Conservation (phyloP, 2,329 filamentous ascomycete genomes). For the Aspergillus ruber region DNA sequence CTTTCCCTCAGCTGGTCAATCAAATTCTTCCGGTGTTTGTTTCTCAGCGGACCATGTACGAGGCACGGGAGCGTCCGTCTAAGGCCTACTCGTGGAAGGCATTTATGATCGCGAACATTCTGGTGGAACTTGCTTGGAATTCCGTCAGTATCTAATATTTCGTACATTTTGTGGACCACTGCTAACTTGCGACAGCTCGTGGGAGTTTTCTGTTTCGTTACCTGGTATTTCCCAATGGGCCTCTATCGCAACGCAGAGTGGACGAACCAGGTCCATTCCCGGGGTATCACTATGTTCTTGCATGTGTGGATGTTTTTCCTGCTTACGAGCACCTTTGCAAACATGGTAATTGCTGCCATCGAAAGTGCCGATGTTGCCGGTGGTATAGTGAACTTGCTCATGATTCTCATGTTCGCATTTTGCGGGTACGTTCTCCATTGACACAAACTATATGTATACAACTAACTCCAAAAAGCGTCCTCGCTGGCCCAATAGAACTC, state of each 20-base stretch:
- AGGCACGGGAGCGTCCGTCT: conserved; percentile 55
- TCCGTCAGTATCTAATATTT: conserved; percentile 20
- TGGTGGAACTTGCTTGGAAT: conserved; percentile 65
- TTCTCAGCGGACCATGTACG: conserved; percentile 53
- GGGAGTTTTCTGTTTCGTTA: conserved; percentile 56
- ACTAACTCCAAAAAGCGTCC: too few relatives aligned
- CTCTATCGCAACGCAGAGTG: conserved; percentile 38
- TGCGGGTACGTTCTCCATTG: too few relatives aligned
- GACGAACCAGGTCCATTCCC: conserved; percentile 27
- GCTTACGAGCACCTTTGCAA: too few relatives aligned
- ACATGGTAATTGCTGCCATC: too few relatives aligned
- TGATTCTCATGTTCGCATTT: too few relatives aligned
- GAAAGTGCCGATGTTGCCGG: too few relatives aligned
- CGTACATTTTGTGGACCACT: too few relatives aligned
- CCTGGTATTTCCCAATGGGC: conserved; percentile 62
- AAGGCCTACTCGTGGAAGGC: conserved; percentile 70
- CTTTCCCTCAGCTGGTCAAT: conserved; percentile 59
- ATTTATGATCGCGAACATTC: conserved; percentile 64
- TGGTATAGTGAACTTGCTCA: too few relatives aligned
- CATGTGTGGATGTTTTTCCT: background rate
- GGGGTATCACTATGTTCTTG: background rate
- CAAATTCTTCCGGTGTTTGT: conserved; percentile 56
- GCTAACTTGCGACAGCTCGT: conserved; percentile 34
- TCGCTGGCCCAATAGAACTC: background rate
- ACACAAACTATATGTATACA: too few relatives aligned